phyloP scores from a whole-genome alignment of 2,329 filamentous ascomycete species.

The Colletotrichum karsti region DNA sequence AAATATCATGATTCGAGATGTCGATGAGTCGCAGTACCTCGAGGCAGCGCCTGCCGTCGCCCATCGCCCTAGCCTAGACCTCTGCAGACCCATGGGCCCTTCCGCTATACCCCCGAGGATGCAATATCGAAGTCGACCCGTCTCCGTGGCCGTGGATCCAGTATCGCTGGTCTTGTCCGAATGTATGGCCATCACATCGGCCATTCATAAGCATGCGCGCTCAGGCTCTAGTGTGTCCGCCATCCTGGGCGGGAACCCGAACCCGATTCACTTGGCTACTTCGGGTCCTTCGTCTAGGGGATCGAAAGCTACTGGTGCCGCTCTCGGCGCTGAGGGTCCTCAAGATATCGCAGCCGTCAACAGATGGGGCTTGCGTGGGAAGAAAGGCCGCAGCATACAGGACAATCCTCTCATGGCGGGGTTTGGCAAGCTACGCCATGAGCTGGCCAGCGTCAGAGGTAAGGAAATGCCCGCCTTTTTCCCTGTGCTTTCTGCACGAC shows the following conservation, averaged over 20 bases:
- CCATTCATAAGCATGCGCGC: conserved; percentile 96
- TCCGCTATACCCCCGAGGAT: conserved; percentile 49
- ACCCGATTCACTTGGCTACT: conserved; percentile 61
- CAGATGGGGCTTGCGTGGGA: conserved; percentile 91
- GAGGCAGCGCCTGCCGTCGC: conserved; percentile 13
- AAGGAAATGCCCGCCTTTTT: conserved; percentile 32
- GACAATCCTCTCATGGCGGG: conserved; percentile 96
- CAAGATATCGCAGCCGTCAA: conserved; percentile 73
- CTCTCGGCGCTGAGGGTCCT: conserved; percentile 47
- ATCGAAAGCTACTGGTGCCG: conserved; percentile 49
- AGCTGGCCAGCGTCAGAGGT: conserved; percentile 88
- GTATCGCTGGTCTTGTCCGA: conserved; percentile 96
- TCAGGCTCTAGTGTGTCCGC: conserved; percentile 97
- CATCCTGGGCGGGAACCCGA: conserved; percentile 83
- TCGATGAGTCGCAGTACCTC: not conserved
- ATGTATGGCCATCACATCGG: conserved; percentile 97
- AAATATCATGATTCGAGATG: conserved; percentile 27
- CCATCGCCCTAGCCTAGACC: conserved; percentile 11
- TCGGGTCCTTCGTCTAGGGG: conserved; percentile 51
- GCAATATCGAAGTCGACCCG: conserved; percentile 67
- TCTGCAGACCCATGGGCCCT: conserved; percentile 35
- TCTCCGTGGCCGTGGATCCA: conserved; percentile 87
- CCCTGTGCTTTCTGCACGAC: not conserved
- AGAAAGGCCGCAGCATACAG: conserved; percentile 96
- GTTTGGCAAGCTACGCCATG: conserved; percentile 88